Evolutionary conservation across 495 filamentous ascomycete genomes (phyloP), one percentile per base, ranked within the genome.

Genomic region (Penicillium paradoxum): DNA sequence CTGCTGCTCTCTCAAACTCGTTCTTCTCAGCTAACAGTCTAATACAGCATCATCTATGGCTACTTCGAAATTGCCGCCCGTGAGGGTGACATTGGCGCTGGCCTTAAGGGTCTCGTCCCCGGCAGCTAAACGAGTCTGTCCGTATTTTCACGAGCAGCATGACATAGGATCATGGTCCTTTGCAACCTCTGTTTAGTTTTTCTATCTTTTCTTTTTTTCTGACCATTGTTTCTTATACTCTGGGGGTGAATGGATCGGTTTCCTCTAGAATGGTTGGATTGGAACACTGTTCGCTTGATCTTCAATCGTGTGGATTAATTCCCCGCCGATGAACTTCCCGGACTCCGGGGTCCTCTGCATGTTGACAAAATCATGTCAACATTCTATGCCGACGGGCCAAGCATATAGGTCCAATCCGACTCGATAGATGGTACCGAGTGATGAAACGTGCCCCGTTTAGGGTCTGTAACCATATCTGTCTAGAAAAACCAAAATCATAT

Each of bases 11-110:
- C 19, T n/a, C 52, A 18, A 40, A 39, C 30, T 13, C 22, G 17
- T 43, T 3, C 8, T 15, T 45, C 24, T 6, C 25, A 39, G 57
- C 72, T 58, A 77, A 47, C 29, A 19, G 1, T 5, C 43, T 25
- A 1, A 29, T 30, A 1, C 54, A 97, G 91, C 29, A 97, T 97
- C 67, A 97, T 97, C 73, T 97, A 97, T 68, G 87, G 90, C 54
- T 97, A 97, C 75, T 97, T 99, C 64, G 95, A 99, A 70, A 97
- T 97, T 64, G 95, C 95, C 21, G 95, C 95, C 59, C 96, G 96
- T 68, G 95, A 99, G 73, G 93, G 93, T 54, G 95, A 97, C 67
- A 86, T 96, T 64, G 73, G 73, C 51, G 81, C 83, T 41, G 90
- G 90, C 53, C 83, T 96, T 73, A 95, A 93, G 76, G 91, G 91